Percentiles rank a stretch among this genome's conserved stretches.
These are phyloP conservation scores for Thraustotheca clavata DNA, from an alignment of 352 stramenopile genomes.

Conservation along the genomic window DNA sequence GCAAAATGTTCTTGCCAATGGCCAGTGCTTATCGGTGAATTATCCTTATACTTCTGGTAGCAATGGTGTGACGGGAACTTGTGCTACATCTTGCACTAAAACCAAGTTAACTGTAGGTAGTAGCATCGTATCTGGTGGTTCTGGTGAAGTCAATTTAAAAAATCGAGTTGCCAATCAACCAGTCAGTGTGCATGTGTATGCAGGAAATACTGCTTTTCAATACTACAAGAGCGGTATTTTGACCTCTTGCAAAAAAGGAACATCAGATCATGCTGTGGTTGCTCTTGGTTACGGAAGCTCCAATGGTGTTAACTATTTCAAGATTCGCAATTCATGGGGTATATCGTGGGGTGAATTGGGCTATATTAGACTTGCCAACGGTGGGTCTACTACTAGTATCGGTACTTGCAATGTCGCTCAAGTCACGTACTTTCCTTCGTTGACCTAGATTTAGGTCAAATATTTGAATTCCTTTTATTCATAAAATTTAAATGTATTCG, in stretches of 20 bases:
- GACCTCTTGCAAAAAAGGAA: constrained; percentile 45
- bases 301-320: constrained; percentile 65
- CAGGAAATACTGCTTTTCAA: constrained; percentile 92
- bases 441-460: no score
- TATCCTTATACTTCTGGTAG: constrained; percentile 74
- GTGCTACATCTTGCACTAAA: constrained; percentile 32
- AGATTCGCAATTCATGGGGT: constrained; percentile 98
- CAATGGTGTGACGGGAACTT: constrained; percentile 26
- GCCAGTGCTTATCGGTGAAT: constrained; percentile 65
- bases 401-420: constrained; percentile 25
- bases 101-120: constrained; percentile 24
- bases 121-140: constrained; percentile 45
- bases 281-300: constrained; percentile 90
- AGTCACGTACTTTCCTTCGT: no score
- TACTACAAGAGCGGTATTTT: constrained; percentile 94
- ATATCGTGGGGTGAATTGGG: constrained; percentile 89
- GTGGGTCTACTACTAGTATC: constrained; percentile 38
- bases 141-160: constrained; percentile 77
- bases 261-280: constrained; percentile 96
- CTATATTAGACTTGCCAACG: constrained; percentile 89
- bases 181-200: constrained; percentile 91
- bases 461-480: no score
- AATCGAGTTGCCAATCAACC: constrained; percentile 92
- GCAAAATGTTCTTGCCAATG: constrained; percentile 83
- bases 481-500: no score